These are phyloP conservation scores for Arctostaphylos glauca DNA, from an alignment of 148 eudicot genomes.

Conservation along the genomic window DNA sequence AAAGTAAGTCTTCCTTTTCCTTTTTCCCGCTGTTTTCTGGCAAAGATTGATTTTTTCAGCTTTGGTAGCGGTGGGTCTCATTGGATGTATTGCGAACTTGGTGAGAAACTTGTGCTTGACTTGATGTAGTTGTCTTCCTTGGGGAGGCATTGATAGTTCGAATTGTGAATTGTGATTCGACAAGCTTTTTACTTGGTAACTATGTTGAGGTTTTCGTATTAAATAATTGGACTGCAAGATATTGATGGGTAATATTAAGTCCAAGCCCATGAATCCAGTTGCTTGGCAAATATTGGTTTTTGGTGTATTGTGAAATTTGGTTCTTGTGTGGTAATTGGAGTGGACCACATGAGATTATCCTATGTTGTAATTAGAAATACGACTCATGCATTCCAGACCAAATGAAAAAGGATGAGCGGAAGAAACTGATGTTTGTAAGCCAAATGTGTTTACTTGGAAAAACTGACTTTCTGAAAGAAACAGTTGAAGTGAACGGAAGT, in stretches of 20 bases:
- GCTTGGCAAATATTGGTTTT: not conserved
- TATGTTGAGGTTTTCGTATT: not conserved
- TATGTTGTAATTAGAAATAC: not conserved
- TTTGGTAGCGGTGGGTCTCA: not conserved
- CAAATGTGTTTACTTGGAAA: not conserved
- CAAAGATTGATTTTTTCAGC: not conserved
- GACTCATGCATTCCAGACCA: not conserved
- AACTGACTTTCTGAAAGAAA: not conserved
- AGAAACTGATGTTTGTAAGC: not conserved
- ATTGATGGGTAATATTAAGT: not conserved
- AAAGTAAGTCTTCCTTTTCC: not conserved
- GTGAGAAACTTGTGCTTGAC: not conserved
- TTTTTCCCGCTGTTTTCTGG: not conserved
- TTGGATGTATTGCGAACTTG: not conserved
- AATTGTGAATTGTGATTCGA: not conserved
- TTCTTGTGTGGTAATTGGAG: not conserved
- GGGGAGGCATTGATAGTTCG: not conserved
- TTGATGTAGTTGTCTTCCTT: not conserved
- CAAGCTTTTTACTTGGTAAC: not conserved
- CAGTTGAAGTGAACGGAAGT: not conserved
- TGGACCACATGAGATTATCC: not conserved
- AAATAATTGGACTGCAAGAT: not conserved
- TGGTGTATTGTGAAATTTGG: not conserved
- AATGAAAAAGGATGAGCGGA: not conserved
- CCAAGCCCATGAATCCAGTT: not conserved